Percentiles rank a stretch among this genome's conserved stretches.
Conservation (phyloP, 2,329 filamentous ascomycete genomes). For the Botryosphaeria dothidea region DNA sequence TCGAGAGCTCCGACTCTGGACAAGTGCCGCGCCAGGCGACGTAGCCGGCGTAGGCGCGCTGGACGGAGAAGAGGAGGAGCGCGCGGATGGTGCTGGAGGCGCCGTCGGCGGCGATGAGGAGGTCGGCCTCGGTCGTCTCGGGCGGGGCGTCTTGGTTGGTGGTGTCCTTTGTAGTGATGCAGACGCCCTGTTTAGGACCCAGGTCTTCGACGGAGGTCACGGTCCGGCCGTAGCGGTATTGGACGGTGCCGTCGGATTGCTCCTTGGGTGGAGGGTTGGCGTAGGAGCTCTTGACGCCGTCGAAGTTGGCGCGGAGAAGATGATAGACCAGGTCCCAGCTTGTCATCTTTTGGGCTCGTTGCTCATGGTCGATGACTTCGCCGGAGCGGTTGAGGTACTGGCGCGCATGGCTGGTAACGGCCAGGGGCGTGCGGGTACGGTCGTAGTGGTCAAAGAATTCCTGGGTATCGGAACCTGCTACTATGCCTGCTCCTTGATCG, state of each 20-base stretch:
- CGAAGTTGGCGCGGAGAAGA: conserved; percentile 33
- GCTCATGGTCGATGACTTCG: conserved; percentile 29
- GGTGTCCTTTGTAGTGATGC: conserved; percentile 4
- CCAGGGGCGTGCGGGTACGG: conserved; percentile 27
- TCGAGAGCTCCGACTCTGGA: conserved; percentile 27
- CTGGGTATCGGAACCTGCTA: conserved; percentile 33
- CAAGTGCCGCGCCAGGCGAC: conserved; percentile 35
- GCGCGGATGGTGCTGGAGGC: conserved; percentile 33
- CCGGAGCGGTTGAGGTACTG: conserved; percentile 33
- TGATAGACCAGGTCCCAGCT: conserved; percentile 38
- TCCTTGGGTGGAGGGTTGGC: conserved; percentile 23
- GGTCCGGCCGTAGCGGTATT: too few relatives aligned
- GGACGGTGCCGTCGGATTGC: too few relatives aligned
- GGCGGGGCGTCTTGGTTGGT: conserved; percentile 15
- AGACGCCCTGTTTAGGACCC: too few relatives aligned
- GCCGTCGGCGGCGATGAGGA: conserved; percentile 34
- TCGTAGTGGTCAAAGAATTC: conserved; percentile 33
- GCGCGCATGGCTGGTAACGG: conserved; percentile 28
- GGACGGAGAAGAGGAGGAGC: conserved; percentile 25
- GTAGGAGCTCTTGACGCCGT: conserved; percentile 31
- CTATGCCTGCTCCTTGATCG: conserved; percentile 37
- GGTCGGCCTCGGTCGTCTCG: conserved; percentile 28
- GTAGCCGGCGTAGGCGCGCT: conserved; percentile 35
- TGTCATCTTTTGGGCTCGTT: conserved; percentile 37
- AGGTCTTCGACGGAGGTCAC: too few relatives aligned